Conservation (phyloP, 768 basidiomycete species). For the Pisolithus albus region DNA sequence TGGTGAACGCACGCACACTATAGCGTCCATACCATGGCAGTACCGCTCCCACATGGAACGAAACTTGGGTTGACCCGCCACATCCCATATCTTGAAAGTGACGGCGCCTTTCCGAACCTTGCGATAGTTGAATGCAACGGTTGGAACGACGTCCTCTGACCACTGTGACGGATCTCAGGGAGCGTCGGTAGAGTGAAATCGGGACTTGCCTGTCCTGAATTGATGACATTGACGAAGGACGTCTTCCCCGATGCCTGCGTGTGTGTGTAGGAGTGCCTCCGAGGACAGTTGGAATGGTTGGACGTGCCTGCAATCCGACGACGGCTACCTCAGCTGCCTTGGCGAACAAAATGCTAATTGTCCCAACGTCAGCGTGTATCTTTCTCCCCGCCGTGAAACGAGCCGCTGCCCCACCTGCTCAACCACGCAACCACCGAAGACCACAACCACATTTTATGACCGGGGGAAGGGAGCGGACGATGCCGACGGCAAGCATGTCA, state of each 20-base stretch:
- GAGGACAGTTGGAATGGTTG: no score
- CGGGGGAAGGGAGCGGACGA: no score
- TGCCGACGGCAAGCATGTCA: no score
- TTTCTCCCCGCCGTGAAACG: background rate
- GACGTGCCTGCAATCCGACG: conserved; percentile 71
- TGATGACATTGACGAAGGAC: conserved; percentile 87
- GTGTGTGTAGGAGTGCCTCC: background rate
- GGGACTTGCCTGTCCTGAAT: conserved; percentile 65
- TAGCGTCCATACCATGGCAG: conserved; percentile 87
- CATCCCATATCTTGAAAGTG: conserved; percentile 92
- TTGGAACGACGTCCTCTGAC: conserved; percentile 96
- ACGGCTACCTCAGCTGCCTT: conserved; percentile 85
- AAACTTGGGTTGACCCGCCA: conserved; percentile 91
- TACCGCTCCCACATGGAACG: conserved; percentile 95
- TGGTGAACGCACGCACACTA: conserved; percentile 54
- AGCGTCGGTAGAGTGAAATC: background rate
- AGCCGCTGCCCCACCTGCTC: conserved; percentile 30
- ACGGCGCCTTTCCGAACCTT: conserved; percentile 87
- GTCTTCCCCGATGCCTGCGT: conserved; percentile 88
- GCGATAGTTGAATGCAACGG: conserved; percentile 87
- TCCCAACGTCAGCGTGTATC: background rate
- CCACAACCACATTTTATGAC: no score
- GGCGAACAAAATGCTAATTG: conserved; percentile 69
- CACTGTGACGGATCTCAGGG: conserved; percentile 43
- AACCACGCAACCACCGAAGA: conserved; percentile 55